Evolutionary conservation across 2,329 filamentous ascomycete species (phyloP).

Genomic region (Scortechinia acanthostroma): DNA sequence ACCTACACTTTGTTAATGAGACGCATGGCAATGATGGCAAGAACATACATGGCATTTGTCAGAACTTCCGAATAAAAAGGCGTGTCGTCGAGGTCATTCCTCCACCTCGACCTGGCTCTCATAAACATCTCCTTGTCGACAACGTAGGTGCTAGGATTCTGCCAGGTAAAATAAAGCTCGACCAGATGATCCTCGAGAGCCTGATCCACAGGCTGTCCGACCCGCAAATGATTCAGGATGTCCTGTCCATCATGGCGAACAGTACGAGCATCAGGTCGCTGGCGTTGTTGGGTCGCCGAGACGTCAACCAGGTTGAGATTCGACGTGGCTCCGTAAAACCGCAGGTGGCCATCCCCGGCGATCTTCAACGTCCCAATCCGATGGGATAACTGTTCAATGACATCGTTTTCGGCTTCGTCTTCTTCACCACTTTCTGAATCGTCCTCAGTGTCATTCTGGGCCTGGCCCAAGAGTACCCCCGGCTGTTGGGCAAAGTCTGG

Average conservation of each 20-base stretch:
- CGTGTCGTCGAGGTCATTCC: constrained; percentile 4
- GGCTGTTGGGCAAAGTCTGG: neutral
- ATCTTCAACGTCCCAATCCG: constrained; percentile 32
- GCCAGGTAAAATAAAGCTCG: constrained; percentile 36
- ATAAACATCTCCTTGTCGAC: constrained; percentile 27
- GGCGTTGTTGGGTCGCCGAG: constrained; percentile 19
- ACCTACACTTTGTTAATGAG: constrained; percentile 9
- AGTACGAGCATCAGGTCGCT: constrained; percentile 25
- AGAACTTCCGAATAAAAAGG: constrained; percentile 9
- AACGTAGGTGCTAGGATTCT: constrained; percentile 33
- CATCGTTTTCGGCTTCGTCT: constrained; percentile 17
- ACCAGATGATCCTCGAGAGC: constrained; percentile 32
- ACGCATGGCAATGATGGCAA: constrained; percentile 5
- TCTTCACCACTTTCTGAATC: constrained; percentile 3
- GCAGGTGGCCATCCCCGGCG: constrained; percentile 28
- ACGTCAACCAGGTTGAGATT: constrained; percentile 31
- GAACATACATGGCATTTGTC: constrained; percentile 8
- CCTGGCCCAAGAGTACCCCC: neutral
- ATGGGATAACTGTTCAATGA: constrained; percentile 30
- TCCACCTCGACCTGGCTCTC: constrained; percentile 6
- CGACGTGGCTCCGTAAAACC: constrained; percentile 33
- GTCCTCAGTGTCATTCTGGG: neutral
- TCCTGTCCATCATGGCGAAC: constrained; percentile 19
- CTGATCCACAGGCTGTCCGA: constrained; percentile 27
- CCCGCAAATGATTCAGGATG: constrained; percentile 13